phyloP scores from a whole-genome alignment of 352 stramenopile species.

The Pythium phragmitis region DNA sequence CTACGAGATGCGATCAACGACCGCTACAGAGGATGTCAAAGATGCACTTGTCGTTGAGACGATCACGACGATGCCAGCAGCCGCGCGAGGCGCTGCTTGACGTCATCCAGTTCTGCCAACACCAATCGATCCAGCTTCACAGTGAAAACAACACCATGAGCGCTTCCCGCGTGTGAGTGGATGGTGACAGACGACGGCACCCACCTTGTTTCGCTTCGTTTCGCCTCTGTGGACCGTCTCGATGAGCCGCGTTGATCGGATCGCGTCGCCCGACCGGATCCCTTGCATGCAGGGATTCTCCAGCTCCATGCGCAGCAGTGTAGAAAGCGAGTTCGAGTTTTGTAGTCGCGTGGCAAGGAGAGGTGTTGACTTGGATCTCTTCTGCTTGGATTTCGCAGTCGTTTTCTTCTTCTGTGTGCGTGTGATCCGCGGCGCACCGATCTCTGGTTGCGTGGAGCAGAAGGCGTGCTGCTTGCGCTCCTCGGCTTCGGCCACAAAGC shows the following conservation, averaged over 20 bases:
- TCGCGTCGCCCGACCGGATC: conserved; percentile 4
- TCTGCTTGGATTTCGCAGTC: conserved; percentile 2
- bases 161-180: background rate
- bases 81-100: conserved; percentile 63
- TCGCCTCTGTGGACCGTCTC: conserved; percentile 44
- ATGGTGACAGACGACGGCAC: background rate
- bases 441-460: no score
- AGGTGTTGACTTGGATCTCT: conserved; percentile 4
- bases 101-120: conserved; percentile 57
- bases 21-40: background rate
- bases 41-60: background rate
- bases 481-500: conserved; percentile 39
- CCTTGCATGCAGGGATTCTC: conserved; percentile 9
- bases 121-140: conserved; percentile 59
- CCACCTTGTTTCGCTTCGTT: conserved; percentile 63
- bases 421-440: background rate
- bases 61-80: conserved; percentile 30
- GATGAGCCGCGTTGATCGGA: conserved; percentile 39
- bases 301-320: conserved; percentile 23
- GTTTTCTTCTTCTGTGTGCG: conserved; percentile 7
- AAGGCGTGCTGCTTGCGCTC: conserved; percentile 28
- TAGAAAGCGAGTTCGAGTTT: conserved; percentile 22
- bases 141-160: conserved; percentile 1
- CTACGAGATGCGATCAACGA: conserved; percentile 48
- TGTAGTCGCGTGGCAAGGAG: conserved; percentile 13